phyloP scores from a whole-genome alignment of 208 protist species.

The Trypanosoma brucei region DNA sequence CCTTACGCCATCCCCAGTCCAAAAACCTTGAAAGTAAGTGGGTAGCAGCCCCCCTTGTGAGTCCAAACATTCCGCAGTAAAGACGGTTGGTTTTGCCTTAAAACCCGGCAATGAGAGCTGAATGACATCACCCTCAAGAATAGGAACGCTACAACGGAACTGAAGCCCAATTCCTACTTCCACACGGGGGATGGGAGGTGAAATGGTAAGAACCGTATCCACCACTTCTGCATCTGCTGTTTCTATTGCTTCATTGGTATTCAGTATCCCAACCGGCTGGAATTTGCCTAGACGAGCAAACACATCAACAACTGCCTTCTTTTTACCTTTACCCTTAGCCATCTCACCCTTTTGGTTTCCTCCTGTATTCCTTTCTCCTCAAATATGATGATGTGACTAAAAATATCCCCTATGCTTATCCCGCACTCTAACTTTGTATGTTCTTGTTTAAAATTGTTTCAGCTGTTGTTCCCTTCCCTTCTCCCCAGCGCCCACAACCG shows the following conservation, averaged over 20 bases:
- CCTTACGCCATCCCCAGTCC: conserved; percentile 61
- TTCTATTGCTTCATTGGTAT: conserved; percentile 9
- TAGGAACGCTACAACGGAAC: conserved; percentile 58
- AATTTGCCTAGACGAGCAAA: conserved; percentile 18
- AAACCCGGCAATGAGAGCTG: conserved; percentile 65
- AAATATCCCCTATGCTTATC: too few relatives aligned
- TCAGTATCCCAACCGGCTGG: background rate
- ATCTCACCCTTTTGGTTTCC: conserved; percentile 2
- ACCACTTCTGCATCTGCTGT: conserved; percentile 44
- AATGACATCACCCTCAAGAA: conserved; percentile 57
- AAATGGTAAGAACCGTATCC: conserved; percentile 44
- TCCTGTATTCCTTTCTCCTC: background rate
- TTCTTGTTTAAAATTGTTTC: too few relatives aligned
- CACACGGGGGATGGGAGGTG: conserved; percentile 48
- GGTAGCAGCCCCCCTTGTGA: conserved; percentile 14
- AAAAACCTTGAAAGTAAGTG: conserved; percentile 64
- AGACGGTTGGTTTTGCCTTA: conserved; percentile 37
- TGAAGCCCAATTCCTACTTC: conserved; percentile 55
- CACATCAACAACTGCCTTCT: conserved; percentile 20
- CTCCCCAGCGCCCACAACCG: too few relatives aligned
- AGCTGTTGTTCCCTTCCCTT: too few relatives aligned
- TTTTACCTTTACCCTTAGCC: conserved; percentile 13
- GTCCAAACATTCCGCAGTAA: conserved; percentile 35
- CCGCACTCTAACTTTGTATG: too few relatives aligned
- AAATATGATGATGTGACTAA: background rate